A percentile compares a stretch with the other conserved stretches of the same genome.
Evolutionary conservation across 768 basidiomycete genomes (phyloP).

Genomic region (Tulasnella sp.): DNA sequence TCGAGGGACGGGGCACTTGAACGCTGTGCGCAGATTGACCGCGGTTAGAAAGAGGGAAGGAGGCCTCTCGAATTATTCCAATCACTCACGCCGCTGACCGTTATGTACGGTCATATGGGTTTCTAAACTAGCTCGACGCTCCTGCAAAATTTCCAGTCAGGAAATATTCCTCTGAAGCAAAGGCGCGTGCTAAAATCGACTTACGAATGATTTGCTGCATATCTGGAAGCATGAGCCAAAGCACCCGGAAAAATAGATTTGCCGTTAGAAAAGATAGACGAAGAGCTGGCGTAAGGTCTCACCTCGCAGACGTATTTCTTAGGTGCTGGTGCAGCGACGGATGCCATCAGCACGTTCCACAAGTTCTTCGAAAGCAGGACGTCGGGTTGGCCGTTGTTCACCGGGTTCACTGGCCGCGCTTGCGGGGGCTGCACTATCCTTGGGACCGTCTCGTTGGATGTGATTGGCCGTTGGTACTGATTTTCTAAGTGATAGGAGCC

Average conservation of each 20-base stretch:
- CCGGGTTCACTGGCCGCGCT: neutral
- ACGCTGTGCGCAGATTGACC: neutral
- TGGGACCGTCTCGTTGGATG: neutral
- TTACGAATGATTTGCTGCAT: neutral
- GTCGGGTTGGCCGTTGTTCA: neutral
- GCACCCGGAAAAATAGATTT: neutral
- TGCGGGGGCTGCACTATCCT: neutral
- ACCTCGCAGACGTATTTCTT: slow-evolving; percentile 5
- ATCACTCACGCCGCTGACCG: slow-evolving; percentile 38
- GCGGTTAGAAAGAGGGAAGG: neutral
- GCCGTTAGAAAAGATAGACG: neutral
- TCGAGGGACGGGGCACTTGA: neutral
- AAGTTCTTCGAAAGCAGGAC: neutral
- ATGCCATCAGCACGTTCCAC: neutral
- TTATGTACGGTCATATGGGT: slow-evolving; percentile 52
- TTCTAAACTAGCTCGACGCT: slow-evolving; percentile 41
- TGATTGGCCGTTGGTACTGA: neutral
- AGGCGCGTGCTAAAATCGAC: neutral
- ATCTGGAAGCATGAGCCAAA: neutral
- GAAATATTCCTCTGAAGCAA: neutral
- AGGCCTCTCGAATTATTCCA: neutral
- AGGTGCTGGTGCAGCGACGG: neutral
- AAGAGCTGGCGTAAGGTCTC: neutral
- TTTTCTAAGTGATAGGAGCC: no score
- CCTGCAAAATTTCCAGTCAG: neutral